phyloP scores from a whole-genome alignment of 106 monocot genomes.

The Agapanthus africanus region DNA sequence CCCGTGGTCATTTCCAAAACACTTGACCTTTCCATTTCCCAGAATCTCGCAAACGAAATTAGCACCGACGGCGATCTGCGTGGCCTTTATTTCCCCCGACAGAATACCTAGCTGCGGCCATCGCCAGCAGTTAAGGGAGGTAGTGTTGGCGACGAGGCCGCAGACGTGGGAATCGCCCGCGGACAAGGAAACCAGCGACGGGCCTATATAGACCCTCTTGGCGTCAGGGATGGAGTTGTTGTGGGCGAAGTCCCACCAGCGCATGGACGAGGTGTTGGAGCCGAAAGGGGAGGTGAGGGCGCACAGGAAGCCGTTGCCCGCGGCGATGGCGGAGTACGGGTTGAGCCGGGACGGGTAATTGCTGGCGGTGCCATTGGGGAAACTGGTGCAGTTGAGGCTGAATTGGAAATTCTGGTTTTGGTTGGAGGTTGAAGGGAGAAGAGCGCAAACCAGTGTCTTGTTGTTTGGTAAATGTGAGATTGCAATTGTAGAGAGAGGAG shows the following conservation, averaged over 20 bases:
- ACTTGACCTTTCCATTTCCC: slow-evolving; percentile 16
- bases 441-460: slow-evolving; percentile 60
- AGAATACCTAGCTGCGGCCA: slow-evolving; percentile 39
- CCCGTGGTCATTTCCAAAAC: slow-evolving; percentile 39
- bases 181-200: slow-evolving; percentile 18
- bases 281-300: slow-evolving; percentile 23
- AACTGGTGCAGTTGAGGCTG: slow-evolving; percentile 53
- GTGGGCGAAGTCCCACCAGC: slow-evolving; percentile 65
- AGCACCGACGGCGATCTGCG: slow-evolving; percentile 54
- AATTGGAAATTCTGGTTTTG: background rate
- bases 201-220: slow-evolving; percentile 55
- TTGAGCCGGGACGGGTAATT: slow-evolving; percentile 27
- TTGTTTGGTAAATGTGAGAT: slow-evolving; percentile 29
- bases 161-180: slow-evolving; percentile 71
- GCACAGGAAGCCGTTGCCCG: slow-evolving; percentile 81
- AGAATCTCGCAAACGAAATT: slow-evolving; percentile 59
- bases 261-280: slow-evolving; percentile 31
- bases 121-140: slow-evolving; percentile 67
- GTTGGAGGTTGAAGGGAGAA: slow-evolving; percentile 18
- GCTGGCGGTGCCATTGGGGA: slow-evolving; percentile 12
- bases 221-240: background rate
- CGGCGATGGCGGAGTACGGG: slow-evolving; percentile 63
- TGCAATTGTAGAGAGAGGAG: slow-evolving; percentile 57
- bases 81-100: slow-evolving; percentile 12
- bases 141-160: slow-evolving; percentile 26